Evolutionary conservation across 768 basidiomycete genomes (phyloP).

Genomic region (Mycena haematopus): DNA sequence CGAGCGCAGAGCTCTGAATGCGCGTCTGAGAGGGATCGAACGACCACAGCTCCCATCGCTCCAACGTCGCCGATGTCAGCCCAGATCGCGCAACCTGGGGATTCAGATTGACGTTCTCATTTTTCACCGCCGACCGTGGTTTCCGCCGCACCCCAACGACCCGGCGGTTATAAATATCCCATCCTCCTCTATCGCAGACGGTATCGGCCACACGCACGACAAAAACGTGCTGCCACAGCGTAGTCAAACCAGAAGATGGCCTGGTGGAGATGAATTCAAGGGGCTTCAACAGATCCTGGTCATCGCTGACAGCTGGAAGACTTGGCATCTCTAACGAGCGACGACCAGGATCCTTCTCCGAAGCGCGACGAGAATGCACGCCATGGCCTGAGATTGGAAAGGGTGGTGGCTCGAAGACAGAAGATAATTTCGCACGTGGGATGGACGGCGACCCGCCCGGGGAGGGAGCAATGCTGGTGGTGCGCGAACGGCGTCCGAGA

Average conservation of each 20-base stretch:
- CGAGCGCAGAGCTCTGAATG: constrained; percentile 58
- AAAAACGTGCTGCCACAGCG: constrained; percentile 66
- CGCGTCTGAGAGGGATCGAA: constrained; percentile 63
- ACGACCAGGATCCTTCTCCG: constrained; percentile 67
- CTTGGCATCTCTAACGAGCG: constrained; percentile 55
- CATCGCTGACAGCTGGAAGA: constrained; percentile 53
- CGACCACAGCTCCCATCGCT: constrained; percentile 86
- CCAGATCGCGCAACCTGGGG: constrained; percentile 39
- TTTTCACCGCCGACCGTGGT: constrained; percentile 50
- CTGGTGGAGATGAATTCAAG: constrained; percentile 38
- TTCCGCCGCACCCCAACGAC: constrained; percentile 76
- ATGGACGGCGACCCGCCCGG: constrained; percentile 54
- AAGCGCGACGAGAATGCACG: constrained; percentile 72
- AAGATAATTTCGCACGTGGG: constrained; percentile 55
- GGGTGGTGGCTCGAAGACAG: constrained; percentile 54
- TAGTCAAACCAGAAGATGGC: constrained; percentile 42
- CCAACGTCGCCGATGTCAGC: constrained; percentile 67
- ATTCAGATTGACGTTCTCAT: constrained; percentile 28
- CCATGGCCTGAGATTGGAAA: constrained; percentile 88
- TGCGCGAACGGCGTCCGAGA: constrained; percentile 65
- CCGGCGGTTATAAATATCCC: constrained; percentile 66
- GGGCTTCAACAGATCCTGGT: constrained; percentile 39
- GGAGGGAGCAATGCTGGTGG: constrained; percentile 58
- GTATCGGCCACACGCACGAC: constrained; percentile 61
- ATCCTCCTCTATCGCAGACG: constrained; percentile 76